Evolutionary conservation across 2,329 filamentous ascomycete genomes (phyloP), one percentile per base, ranked within the genome.

Genomic region (Trichoderma koningiopsis): DNA sequence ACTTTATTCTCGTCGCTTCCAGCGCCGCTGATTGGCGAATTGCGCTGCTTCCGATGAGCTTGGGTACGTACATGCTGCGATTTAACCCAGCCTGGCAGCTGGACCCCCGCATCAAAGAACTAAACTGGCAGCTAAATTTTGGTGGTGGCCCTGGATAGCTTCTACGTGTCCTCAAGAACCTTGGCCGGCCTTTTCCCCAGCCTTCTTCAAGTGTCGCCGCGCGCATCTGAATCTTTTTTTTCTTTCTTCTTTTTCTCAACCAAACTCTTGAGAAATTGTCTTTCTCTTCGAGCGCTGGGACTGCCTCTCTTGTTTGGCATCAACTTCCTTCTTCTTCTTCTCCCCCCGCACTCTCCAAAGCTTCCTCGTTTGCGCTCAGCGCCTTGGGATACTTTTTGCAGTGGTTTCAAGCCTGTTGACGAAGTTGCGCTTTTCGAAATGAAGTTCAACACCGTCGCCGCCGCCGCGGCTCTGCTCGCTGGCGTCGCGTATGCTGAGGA

Each of bases 371-470:
- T 71, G 72, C 70, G 70, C 72, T 72, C 72, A 71, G 72, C 73
- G 74, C 74, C 72, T 62, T 65, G 74, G 75, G 71, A 70, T 40
- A 53, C 47, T 47, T 63, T 37, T 58, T 62, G 43, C 57, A 57
- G 58, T 57, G 64, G 73, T 64, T 24, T 24, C n/a, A 49, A 8
- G n/a, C 47, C 47, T 49, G 72, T 73, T 33, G 68, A 62, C 70
- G 43, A 70, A 19, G 69, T 73, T 79, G 94, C 94, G 91, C 70
- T 71, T 60, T 66, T 64, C 86, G 89, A 78, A 79, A 96, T 97
- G 93, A 93, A 91, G 89, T 89, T 97, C 83, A 91, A 92, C 83
- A 85, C 91, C 80, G 88, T 91, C 78, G 88, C 93, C 77, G 91
- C 91, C 74, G 88, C 91, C 74, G 91, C 92, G 77, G 89, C 92